A percentile compares a stretch with the other conserved stretches of the same genome.
These are phyloP conservation scores for Thelephora ganbajun DNA, from an alignment of 768 basidiomycete genomes.

Conservation along the genomic window DNA sequence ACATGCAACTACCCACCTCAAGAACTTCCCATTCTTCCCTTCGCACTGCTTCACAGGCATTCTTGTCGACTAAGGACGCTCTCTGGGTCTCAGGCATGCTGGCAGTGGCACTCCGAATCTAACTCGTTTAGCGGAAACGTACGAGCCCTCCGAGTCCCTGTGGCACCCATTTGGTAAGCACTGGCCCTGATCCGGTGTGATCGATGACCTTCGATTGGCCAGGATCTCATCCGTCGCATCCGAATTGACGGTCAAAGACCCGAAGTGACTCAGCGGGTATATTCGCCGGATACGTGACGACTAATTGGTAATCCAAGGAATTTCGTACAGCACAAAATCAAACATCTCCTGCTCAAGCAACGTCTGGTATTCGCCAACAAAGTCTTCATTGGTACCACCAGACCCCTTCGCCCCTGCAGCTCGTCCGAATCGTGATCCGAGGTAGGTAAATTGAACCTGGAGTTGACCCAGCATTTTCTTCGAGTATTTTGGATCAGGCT, in stretches of 20 bases:
- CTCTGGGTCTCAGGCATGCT: not conserved
- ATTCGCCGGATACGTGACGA: not conserved
- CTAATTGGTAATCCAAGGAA: slow-evolving; percentile 63
- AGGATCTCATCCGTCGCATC: too few relatives aligned
- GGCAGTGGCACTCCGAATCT: not conserved
- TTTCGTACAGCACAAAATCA: slow-evolving; percentile 89
- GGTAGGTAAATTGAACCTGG: slow-evolving; percentile 69
- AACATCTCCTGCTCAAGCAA: slow-evolving; percentile 93
- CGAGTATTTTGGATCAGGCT: slow-evolving; percentile 80
- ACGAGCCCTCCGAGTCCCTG: too few relatives aligned
- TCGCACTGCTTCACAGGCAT: slow-evolving; percentile 18
- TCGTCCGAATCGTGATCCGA: slow-evolving; percentile 39
- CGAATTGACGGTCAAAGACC: too few relatives aligned
- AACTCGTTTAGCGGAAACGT: not conserved
- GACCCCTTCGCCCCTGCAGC: not conserved
- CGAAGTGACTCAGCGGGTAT: too few relatives aligned
- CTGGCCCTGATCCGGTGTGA: too few relatives aligned
- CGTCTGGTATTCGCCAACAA: slow-evolving; percentile 82
- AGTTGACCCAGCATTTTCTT: slow-evolving; percentile 68
- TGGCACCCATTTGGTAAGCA: too few relatives aligned
- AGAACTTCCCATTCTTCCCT: slow-evolving; percentile 50
- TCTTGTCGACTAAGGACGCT: not conserved
- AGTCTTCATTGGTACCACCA: slow-evolving; percentile 40
- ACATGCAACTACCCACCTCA: slow-evolving; percentile 26
- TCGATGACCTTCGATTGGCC: too few relatives aligned